Base-by-base conservation (phyloP, 139 green algal species). In the Closterium sp. region DNA sequence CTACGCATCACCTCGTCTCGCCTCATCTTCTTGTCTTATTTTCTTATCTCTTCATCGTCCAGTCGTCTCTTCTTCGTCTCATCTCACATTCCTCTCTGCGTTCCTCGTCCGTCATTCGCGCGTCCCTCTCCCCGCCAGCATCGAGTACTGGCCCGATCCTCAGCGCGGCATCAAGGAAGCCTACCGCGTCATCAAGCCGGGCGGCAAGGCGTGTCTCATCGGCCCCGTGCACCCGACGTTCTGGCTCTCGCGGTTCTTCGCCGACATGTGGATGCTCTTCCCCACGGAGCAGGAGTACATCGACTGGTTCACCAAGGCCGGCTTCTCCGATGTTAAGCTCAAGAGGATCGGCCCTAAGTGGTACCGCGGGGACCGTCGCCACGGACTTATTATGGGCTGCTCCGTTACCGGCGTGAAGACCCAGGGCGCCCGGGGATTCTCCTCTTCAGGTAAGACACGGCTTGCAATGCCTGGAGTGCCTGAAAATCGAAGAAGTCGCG, bases 301-400 rank as follows among this genome's bases (percentile, higher is more conserved):
- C 17, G 94, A 98, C 93, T 99, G 97, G 97, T 99, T 98, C 94
- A 98, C 95, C 31, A 97, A 97, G 89, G 97, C 97, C 13, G 97
- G 97, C 0, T 99, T 99, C 88, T 89, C 73, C 6, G 97, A 99
- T 92, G 95, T 99, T 11, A 95, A 98, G 95, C 96, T 99, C 45
- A 98, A 97, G 88, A 96, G 97, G 87, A 99, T 99, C 86, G 97
- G 97, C 1, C 97, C 97, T 45, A 97, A 95, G 50, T 99, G 98
- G 98, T 99, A 99, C 96, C 95, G 97, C n/a, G 97, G 97, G 1
- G 97, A 98, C 88, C 92, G 97, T 28, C 94, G 97, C 11, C 97
- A 99, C 91, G 97, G 97, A 13, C 96, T 99, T 90, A 99, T 99
- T 96, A 99, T 99, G 97, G 97, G 97, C 88, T 99, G 97, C 97